These are phyloP conservation scores for Lophiostoma macrostomum DNA, from an alignment of 495 filamentous ascomycete species.

Conservation along the genomic window DNA sequence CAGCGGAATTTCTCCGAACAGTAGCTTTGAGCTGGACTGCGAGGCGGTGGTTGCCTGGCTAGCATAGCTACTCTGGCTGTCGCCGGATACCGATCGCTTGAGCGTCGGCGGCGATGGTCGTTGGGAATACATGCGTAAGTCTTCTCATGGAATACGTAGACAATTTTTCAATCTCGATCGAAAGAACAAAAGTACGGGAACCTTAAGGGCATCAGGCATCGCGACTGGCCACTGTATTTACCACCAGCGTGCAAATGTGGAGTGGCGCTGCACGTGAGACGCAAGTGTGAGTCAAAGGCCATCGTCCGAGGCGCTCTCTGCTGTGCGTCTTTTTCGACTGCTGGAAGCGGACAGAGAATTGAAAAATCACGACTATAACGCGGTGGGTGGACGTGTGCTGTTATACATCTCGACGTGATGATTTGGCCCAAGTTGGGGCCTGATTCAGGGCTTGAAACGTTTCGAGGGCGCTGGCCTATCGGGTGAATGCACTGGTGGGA, in stretches of 20 bases:
- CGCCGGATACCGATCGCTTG: slow-evolving; percentile 33
- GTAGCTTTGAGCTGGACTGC: slow-evolving; percentile 34
- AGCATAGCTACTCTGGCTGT: slow-evolving; percentile 33
- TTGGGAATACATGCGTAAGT: slow-evolving; percentile 22
- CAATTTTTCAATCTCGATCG: slow-evolving; percentile 19
- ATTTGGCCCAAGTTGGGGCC: slow-evolving; percentile 24
- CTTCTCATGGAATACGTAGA: slow-evolving; percentile 17
- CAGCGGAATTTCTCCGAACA: slow-evolving; percentile 45
- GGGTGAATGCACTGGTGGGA: slow-evolving; percentile 10
- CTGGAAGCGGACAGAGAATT: slow-evolving; percentile 30
- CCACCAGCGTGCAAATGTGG: slow-evolving; percentile 10
- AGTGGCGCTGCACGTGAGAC: slow-evolving; percentile 29
- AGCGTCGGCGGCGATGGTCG: slow-evolving; percentile 29
- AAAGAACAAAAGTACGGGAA: slow-evolving; percentile 19
- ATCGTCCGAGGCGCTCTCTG: slow-evolving; percentile 1
- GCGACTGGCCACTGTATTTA: slow-evolving; percentile 31
- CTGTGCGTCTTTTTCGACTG: slow-evolving; percentile 24
- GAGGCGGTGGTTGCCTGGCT: slow-evolving; percentile 25
- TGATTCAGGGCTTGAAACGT: slow-evolving; percentile 31
- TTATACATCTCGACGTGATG: slow-evolving; percentile 28
- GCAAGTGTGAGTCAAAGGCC: slow-evolving; percentile 41
- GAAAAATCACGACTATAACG: slow-evolving; percentile 34
- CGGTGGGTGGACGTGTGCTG: slow-evolving; percentile 18
- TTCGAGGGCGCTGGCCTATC: slow-evolving; percentile 21
- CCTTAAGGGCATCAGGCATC: slow-evolving; percentile 34